phyloP scores from a whole-genome alignment of 257 asterid genomes.

The Ilex aquifolium region DNA sequence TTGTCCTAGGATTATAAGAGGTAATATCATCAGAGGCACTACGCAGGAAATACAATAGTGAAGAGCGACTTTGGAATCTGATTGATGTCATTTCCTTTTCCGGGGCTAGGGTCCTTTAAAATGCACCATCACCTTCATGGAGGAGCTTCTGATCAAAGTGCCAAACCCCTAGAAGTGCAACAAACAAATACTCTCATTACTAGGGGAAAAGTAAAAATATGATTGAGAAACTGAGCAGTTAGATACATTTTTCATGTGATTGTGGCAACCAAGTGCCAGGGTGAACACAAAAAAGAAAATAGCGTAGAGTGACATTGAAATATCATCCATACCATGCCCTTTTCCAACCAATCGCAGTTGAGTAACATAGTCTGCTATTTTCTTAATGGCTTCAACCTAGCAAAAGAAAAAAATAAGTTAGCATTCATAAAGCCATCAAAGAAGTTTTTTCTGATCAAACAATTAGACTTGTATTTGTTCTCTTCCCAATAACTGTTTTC shows the following conservation, averaged over 20 bases:
- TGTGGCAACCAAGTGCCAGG: background rate
- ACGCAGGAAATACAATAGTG: too few species aligned
- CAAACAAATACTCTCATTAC: background rate
- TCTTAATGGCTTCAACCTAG: constrained; percentile 73
- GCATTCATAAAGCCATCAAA: background rate
- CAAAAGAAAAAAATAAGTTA: background rate
- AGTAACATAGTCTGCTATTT: constrained; percentile 61
- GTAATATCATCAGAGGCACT: background rate
- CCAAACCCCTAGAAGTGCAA: constrained; percentile 31
- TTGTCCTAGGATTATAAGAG: too few species aligned
- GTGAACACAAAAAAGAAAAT: too few species aligned
- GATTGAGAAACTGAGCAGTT: too few species aligned
- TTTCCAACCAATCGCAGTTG: constrained; percentile 86
- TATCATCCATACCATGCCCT: constrained; percentile 60
- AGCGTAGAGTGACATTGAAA: background rate
- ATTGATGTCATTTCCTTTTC: constrained; percentile 63
- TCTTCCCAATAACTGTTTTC: too few species aligned
- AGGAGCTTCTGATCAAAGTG: constrained; percentile 39
- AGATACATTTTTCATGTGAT: too few species aligned
- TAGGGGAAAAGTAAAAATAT: background rate
- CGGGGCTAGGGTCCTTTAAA: too few species aligned
- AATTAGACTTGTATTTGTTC: background rate
- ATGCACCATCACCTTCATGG: constrained; percentile 11
- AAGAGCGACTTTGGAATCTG: background rate
- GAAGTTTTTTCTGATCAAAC: background rate